phyloP scores from a whole-genome alignment of 768 basidiomycete species.

The Russula abietina region DNA sequence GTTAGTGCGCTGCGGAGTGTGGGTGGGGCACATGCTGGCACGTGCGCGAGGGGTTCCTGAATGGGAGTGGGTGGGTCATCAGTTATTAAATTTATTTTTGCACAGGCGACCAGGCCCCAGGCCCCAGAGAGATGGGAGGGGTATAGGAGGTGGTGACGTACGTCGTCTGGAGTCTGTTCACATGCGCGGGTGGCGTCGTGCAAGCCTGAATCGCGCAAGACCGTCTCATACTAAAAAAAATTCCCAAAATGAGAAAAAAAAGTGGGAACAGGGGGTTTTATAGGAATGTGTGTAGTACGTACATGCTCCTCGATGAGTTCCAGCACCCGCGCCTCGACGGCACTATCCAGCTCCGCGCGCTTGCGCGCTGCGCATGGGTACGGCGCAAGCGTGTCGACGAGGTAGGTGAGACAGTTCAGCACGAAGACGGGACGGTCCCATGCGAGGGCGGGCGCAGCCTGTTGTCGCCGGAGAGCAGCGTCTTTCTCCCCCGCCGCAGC shows the following conservation, averaged over 20 bases:
- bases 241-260: not conserved
- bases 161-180: constrained; percentile 36
- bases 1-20: constrained; percentile 57
- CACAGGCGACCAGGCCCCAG: not conserved
- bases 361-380: constrained; percentile 65
- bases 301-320: constrained; percentile 81
- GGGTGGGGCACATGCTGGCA: constrained; percentile 59
- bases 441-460: not conserved
- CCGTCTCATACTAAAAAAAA: constrained; percentile 40
- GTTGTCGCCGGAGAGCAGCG: constrained; percentile 50
- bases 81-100: not conserved
- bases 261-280: no score
- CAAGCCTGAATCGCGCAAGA: constrained; percentile 52
- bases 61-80: not conserved
- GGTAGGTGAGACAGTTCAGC: constrained; percentile 78
- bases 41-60: constrained; percentile 70
- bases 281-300: no score
- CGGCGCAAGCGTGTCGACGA: constrained; percentile 65
- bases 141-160: constrained; percentile 26
- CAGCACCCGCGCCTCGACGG: constrained; percentile 57
- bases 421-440: constrained; percentile 86
- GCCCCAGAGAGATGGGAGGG: not conserved
- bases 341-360: constrained; percentile 47
- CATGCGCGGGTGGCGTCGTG: constrained; percentile 42
- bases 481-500: constrained; percentile 61